A percentile compares a stretch with the other conserved stretches of the same genome.
Conservation (phyloP, 768 basidiomycete genomes). For the Roridomyces roridus region DNA sequence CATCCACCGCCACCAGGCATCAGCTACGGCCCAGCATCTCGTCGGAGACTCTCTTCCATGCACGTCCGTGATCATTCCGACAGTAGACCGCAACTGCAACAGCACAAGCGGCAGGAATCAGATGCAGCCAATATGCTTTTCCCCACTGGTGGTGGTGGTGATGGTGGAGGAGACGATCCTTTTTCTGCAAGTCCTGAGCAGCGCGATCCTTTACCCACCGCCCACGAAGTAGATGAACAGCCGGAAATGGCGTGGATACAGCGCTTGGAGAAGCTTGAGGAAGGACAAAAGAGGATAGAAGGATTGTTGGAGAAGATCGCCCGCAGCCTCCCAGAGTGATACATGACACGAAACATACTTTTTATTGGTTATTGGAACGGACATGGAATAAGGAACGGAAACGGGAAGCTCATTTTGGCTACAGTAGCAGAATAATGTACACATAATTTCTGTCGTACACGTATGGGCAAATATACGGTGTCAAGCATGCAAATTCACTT, state of each 20-base stretch:
- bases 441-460: no score
- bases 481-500: neutral
- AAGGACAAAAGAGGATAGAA: constrained; percentile 55
- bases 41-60: constrained; percentile 48
- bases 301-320: constrained; percentile 45
- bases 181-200: constrained; percentile 25
- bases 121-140: constrained; percentile 30
- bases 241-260: constrained; percentile 24
- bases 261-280: constrained; percentile 45
- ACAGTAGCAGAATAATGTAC: no score
- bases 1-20: constrained; percentile 33
- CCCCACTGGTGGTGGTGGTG: constrained; percentile 27
- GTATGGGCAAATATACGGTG: neutral
- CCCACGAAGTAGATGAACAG: constrained; percentile 28
- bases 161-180: constrained; percentile 23
- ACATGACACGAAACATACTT: neutral
- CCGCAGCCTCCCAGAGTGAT: constrained; percentile 12
- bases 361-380: neutral
- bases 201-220: constrained; percentile 27
- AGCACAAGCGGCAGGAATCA: constrained; percentile 20
- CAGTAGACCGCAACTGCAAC: constrained; percentile 20
- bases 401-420: no score
- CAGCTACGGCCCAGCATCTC: constrained; percentile 52
- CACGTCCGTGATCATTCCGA: constrained; percentile 23
- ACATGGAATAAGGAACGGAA: no score